phyloP scores from a whole-genome alignment of 345 rosid species.

The Populus davidiana region DNA sequence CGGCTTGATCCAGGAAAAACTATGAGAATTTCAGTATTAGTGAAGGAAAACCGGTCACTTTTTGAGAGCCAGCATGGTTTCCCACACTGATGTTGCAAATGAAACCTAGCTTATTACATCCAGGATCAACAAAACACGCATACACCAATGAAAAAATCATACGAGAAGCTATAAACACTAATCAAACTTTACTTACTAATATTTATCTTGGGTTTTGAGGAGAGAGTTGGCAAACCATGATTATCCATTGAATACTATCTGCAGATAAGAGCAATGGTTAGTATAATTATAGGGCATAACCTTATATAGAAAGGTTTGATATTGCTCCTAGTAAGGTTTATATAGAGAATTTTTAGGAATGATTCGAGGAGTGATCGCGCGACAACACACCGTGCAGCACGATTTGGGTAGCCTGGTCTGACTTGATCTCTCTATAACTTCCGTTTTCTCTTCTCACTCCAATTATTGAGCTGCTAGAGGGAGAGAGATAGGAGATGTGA shows the following conservation, averaged over 20 bases:
- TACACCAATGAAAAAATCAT: background rate
- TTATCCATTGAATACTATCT: background rate
- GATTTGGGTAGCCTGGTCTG: background rate
- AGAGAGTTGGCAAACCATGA: background rate
- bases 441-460: background rate
- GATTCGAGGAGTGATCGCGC: background rate
- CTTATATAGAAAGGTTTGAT: no score
- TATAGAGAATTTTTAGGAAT: background rate
- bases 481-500: background rate
- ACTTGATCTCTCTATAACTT: background rate
- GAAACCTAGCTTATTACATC: background rate
- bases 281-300: no score
- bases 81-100: background rate
- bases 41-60: background rate
- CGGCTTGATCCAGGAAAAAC: no score
- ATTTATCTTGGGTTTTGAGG: background rate
- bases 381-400: background rate
- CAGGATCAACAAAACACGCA: background rate
- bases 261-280: background rate
- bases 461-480: background rate
- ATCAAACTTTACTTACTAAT: background rate
- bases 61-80: background rate
- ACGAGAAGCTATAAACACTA: background rate
- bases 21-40: background rate
- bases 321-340: background rate